Conservation (phyloP, 2,329 filamentous ascomycete species). For the Beauveria australis region DNA sequence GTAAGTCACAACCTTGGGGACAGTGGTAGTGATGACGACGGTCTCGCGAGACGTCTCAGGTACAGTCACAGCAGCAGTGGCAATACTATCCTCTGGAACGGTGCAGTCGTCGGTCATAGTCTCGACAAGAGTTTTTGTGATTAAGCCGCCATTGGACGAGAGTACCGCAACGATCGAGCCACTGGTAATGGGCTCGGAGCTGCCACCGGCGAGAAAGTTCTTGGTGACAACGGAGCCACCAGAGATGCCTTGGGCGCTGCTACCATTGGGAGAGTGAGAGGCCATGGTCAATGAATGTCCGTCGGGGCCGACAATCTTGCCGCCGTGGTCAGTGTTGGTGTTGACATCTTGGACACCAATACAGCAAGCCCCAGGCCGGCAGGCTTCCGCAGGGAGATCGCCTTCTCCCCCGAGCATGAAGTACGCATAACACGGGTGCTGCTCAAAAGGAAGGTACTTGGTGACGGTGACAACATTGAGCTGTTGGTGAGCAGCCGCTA, state of each 20-base stretch:
- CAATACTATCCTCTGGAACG: not conserved
- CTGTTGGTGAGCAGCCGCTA: not conserved
- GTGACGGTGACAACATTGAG: not conserved
- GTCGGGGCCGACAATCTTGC: not conserved
- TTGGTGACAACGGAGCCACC: not conserved
- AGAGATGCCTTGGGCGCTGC: not conserved
- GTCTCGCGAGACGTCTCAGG: not conserved
- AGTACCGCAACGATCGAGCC: not conserved
- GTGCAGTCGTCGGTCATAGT: not conserved
- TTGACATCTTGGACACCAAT: not conserved
- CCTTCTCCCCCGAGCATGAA: not conserved
- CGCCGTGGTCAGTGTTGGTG: not conserved
- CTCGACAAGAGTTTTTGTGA: not conserved
- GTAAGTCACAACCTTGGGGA: not conserved
- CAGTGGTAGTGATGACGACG: not conserved
- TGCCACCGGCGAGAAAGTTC: too few species aligned
- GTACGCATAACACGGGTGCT: conserved; percentile 1
- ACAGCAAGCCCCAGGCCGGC: conserved; percentile 3
- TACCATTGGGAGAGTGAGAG: not conserved
- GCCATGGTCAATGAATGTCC: not conserved
- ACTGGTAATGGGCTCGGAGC: not conserved
- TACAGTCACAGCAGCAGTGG: not conserved
- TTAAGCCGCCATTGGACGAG: not conserved
- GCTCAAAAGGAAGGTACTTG: conserved; percentile 8
- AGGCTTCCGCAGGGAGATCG: not conserved